phyloP scores from a whole-genome alignment of 768 basidiomycete species.

The Lanmaoa rubissima region DNA sequence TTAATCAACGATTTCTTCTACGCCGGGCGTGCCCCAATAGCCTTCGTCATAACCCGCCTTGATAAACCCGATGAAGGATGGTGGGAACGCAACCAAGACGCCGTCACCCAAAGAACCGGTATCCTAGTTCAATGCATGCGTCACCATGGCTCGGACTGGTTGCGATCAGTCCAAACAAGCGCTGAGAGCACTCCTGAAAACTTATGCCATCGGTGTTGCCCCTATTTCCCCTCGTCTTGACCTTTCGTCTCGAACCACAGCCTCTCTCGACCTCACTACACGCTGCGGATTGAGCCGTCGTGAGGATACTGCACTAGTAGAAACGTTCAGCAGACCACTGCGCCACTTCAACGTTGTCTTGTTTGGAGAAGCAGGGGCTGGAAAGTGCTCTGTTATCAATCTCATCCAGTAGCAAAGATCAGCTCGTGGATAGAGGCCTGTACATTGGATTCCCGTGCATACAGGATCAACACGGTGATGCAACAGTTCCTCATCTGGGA shows the following conservation, averaged over 20 bases:
- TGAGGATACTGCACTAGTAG: not conserved
- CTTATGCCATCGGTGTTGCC: no score
- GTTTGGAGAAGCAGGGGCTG: conserved; percentile 31
- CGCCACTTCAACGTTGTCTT: conserved; percentile 29
- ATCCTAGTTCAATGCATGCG: not conserved
- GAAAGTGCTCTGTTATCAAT: conserved; percentile 32
- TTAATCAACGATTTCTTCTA: conserved; percentile 36
- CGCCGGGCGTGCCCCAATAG: conserved; percentile 31
- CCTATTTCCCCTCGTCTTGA: no score
- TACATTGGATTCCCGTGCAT: not conserved
- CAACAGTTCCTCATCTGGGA: conserved; percentile 3
- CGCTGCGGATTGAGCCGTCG: not conserved
- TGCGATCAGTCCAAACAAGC: no score
- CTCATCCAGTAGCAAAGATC: not conserved
- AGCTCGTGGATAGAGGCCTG: not conserved
- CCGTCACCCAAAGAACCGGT: conserved; percentile 2
- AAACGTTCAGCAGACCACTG: not conserved
- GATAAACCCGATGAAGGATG: conserved; percentile 30
- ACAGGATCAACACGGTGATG: not conserved
- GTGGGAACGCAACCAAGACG: conserved; percentile 32
- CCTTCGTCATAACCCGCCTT: conserved; percentile 34
- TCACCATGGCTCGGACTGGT: not conserved
- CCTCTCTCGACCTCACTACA: no score
- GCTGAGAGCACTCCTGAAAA: no score
- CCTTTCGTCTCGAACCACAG: no score